Percentiles rank a stretch among this genome's conserved stretches.
phyloP scores from a whole-genome alignment of 2,329 filamentous ascomycete species.

The Teratosphaeria pseudoeucalypti region DNA sequence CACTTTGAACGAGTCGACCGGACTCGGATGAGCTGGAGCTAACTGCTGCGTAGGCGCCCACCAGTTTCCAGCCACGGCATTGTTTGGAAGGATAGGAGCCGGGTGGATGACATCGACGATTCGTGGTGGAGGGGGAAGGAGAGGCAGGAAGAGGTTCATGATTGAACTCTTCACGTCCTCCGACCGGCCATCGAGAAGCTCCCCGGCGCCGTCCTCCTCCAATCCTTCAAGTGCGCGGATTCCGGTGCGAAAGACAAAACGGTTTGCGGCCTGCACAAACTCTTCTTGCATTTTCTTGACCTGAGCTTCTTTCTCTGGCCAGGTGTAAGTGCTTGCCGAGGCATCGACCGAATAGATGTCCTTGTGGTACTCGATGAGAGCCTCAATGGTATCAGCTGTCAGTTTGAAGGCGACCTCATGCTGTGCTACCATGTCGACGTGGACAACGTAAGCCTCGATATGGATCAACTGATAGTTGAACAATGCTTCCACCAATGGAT shows the following conservation, averaged over 20 bases:
- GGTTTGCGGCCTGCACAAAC: slow-evolving; percentile 93
- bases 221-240: slow-evolving; percentile 85
- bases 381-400: slow-evolving; percentile 85
- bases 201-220: slow-evolving; percentile 91
- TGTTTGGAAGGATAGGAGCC: slow-evolving; percentile 73
- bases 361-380: slow-evolving; percentile 91
- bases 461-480: slow-evolving; percentile 91
- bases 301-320: slow-evolving; percentile 93
- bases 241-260: slow-evolving; percentile 86
- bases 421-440: slow-evolving; percentile 96
- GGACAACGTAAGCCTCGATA: slow-evolving; percentile 93
- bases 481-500: slow-evolving; percentile 74
- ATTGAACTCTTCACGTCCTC: slow-evolving; percentile 88
- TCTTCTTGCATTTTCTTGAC: slow-evolving; percentile 96
- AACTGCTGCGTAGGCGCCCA: slow-evolving; percentile 46
- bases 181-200: slow-evolving; percentile 81
- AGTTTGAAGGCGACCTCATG: slow-evolving; percentile 98
- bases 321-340: slow-evolving; percentile 80
- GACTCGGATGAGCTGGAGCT: slow-evolving; percentile 54
- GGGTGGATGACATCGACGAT: slow-evolving; percentile 84
- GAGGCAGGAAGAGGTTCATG: slow-evolving; percentile 70
- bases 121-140: slow-evolving; percentile 77
- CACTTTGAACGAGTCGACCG: slow-evolving; percentile 82
- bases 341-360: slow-evolving; percentile 87
- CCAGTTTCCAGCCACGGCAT: slow-evolving; percentile 59